These are phyloP conservation scores for Colletotrichum chlorophyti DNA, from an alignment of 2,329 filamentous ascomycete genomes.

Conservation along the genomic window DNA sequence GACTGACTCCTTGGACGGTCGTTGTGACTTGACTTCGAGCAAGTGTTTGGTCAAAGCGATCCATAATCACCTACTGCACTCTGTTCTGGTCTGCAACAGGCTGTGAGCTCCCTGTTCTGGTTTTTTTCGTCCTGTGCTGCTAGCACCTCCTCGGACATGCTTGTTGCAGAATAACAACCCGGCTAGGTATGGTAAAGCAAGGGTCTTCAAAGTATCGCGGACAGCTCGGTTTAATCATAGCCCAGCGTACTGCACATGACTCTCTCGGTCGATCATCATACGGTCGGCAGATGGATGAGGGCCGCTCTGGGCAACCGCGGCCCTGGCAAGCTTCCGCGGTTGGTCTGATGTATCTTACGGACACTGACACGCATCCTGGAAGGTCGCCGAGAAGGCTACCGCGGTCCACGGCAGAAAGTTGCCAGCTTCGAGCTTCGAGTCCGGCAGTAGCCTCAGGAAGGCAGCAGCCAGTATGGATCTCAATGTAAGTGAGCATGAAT, in stretches of 20 bases:
- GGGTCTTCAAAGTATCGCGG: constrained; percentile 16
- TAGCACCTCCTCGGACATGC: not conserved
- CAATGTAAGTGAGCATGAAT: too few relatives aligned
- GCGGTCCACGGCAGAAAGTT: not conserved
- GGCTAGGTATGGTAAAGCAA: constrained; percentile 1
- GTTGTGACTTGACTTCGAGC: too few relatives aligned
- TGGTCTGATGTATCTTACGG: constrained; percentile 6
- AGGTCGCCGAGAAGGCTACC: not conserved
- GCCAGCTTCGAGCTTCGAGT: too few relatives aligned
- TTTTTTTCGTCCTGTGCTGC: too few relatives aligned
- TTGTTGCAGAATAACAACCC: not conserved
- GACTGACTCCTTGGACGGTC: too few relatives aligned
- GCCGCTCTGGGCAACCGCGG: not conserved
- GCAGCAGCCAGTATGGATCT: not conserved
- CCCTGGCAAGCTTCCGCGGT: not conserved
- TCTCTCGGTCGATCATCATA: constrained; percentile 15
- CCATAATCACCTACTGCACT: too few relatives aligned
- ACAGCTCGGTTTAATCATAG: constrained; percentile 8
- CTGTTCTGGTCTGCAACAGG: too few relatives aligned
- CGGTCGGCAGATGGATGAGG: constrained; percentile 1
- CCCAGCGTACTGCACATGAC: too few relatives aligned
- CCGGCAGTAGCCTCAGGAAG: too few relatives aligned
- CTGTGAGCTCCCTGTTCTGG: too few relatives aligned
- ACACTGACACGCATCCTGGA: not conserved
- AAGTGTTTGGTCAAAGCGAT: too few relatives aligned